Evolutionary conservation across 306 rosid genomes (phyloP).

Genomic region (Leucaena leucocephala): DNA sequence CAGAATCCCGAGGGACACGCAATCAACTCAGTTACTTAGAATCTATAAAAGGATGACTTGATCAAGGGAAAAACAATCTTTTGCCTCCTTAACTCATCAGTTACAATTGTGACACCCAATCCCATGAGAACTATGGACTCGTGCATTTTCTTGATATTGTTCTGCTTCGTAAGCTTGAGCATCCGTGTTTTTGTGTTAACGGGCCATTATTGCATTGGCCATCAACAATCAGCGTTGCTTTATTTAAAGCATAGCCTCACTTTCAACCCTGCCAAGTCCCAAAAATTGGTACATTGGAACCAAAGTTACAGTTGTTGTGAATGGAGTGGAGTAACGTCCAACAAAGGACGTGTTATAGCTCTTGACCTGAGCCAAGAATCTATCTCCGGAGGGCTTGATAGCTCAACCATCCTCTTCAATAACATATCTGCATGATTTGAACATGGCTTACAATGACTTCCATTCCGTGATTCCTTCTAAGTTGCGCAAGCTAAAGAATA

Average conservation of each 20-base stretch:
- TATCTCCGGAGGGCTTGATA: background rate
- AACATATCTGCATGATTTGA: background rate
- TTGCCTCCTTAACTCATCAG: background rate
- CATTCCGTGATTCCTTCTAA: background rate
- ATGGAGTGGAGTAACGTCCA: slow-evolving; percentile 44
- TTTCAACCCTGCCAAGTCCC: background rate
- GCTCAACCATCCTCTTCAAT: background rate
- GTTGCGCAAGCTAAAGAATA: background rate
- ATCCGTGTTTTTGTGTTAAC: background rate
- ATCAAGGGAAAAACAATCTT: background rate
- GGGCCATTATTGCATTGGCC: background rate
- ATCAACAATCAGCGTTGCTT: background rate
- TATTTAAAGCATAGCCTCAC: background rate
- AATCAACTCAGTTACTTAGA: background rate
- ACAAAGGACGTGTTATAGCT: background rate
- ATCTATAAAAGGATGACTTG: background rate
- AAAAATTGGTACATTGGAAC: slow-evolving; percentile 28
- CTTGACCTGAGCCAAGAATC: background rate
- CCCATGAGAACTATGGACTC: background rate
- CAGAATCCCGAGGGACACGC: background rate
- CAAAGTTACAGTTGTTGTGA: slow-evolving; percentile 28
- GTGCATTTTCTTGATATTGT: background rate
- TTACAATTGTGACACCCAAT: background rate
- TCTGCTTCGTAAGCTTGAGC: background rate
- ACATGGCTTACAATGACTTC: background rate